These are phyloP conservation scores for Pseudogymnoascus sp. DNA, from an alignment of 2,329 filamentous ascomycete species.

Conservation along the genomic window DNA sequence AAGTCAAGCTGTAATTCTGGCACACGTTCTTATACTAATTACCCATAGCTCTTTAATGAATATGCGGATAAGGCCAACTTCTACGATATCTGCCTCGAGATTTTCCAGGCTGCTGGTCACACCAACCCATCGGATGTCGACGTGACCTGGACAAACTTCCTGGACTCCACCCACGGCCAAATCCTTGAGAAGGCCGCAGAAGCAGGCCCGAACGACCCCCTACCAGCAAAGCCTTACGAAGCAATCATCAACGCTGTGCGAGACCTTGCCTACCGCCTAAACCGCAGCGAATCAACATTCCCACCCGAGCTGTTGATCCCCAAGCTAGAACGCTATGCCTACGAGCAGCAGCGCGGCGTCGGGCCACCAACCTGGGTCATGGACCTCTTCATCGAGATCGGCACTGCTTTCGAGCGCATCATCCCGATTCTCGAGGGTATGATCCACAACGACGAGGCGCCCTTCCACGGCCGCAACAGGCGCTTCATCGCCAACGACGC, in stretches of 20 bases:
- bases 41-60: constrained; percentile 71
- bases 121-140: constrained; percentile 78
- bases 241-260: constrained; percentile 56
- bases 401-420: constrained; percentile 53
- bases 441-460: constrained; percentile 59
- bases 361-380: constrained; percentile 38
- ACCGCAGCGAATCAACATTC: constrained; percentile 59
- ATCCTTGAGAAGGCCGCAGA: constrained; percentile 34
- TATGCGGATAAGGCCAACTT: constrained; percentile 89
- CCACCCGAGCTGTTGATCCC: constrained; percentile 54
- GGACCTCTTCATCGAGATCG: constrained; percentile 57
- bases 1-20: constrained; percentile 32
- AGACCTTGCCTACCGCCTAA: constrained; percentile 57
- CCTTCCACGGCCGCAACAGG: constrained; percentile 52
- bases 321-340: constrained; percentile 54
- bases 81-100: constrained; percentile 85
- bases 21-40: constrained; percentile 13
- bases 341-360: constrained; percentile 50
- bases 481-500: constrained; percentile 53
- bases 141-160: constrained; percentile 74
- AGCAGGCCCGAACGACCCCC: constrained; percentile 32
- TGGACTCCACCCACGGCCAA: constrained; percentile 59
- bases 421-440: constrained; percentile 56
- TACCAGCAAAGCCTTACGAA: constrained; percentile 58
- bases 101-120: constrained; percentile 88